These are phyloP conservation scores for Pseudonitzschia multistriata DNA, from an alignment of 108 stramenopile species.

Conservation along the genomic window DNA sequence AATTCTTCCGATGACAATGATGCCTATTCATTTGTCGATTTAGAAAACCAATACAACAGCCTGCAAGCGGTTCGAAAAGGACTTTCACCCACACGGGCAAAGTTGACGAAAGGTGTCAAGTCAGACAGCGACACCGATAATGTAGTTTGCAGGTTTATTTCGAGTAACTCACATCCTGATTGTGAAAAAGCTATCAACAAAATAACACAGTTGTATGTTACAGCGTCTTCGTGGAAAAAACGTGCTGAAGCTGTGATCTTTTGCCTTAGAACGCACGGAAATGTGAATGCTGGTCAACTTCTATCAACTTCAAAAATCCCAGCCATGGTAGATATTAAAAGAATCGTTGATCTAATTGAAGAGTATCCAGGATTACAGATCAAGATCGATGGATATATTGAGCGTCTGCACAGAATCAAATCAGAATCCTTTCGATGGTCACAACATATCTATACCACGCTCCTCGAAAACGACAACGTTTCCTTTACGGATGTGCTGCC, in stretches of 20 bases:
- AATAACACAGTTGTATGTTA: constrained; percentile 10
- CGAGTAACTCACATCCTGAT: constrained; percentile 22
- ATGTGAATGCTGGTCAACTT: constrained; percentile 24
- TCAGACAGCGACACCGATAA: constrained; percentile 42
- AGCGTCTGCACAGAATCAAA: constrained; percentile 29
- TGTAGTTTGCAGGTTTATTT: constrained; percentile 52
- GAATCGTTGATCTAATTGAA: constrained; percentile 34
- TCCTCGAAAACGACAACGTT: constrained; percentile 4
- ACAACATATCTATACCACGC: constrained; percentile 12
- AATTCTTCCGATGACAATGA: neutral
- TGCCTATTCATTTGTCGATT: neutral
- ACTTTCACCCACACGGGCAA: constrained; percentile 32
- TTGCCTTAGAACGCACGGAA: constrained; percentile 34
- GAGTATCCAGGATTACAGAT: constrained; percentile 43
- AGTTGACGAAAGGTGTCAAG: constrained; percentile 27
- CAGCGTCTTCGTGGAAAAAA: constrained; percentile 45
- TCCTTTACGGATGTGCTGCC: constrained; percentile 11
- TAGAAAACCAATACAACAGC: neutral
- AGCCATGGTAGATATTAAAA: constrained; percentile 53
- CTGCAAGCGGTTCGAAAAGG: constrained; percentile 34
- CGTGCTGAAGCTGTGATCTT: constrained; percentile 34
- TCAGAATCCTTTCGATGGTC: constrained; percentile 54
- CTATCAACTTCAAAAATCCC: constrained; percentile 15
- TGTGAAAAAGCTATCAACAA: neutral
- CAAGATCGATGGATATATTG: constrained; percentile 37